phyloP scores from a whole-genome alignment of 140 eudicot genomes.

The Anethum foeniculum region DNA sequence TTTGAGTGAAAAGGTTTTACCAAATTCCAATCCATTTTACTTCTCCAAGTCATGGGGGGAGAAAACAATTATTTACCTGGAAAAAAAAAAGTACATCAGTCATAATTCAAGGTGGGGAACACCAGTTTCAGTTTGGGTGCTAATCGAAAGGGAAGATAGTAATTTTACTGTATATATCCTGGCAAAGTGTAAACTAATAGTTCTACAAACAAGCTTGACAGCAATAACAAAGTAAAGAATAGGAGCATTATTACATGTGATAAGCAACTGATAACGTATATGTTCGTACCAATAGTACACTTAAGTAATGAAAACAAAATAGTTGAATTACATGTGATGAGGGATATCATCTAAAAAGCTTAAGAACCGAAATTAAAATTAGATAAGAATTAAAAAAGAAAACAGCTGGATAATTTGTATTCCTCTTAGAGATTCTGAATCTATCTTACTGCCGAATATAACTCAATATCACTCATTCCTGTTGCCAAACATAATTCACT shows the following conservation, averaged over 20 bases:
- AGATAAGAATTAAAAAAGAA: not conserved
- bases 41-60: constrained; percentile 58
- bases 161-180: not conserved
- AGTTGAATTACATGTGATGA: not conserved
- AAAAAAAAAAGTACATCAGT: constrained; percentile 18
- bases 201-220: not conserved
- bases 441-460: not conserved
- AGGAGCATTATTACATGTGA: not conserved
- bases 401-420: not conserved
- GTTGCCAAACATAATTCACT: not conserved
- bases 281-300: not conserved
- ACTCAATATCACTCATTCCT: not conserved
- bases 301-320: too few species aligned
- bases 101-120: not conserved
- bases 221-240: not conserved
- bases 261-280: not conserved
- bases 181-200: not conserved
- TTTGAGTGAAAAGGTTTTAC: constrained; percentile 48
- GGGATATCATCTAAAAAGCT: not conserved
- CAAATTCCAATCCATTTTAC: constrained; percentile 60
- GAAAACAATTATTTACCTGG: constrained; percentile 76
- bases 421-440: not conserved
- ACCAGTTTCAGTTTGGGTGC: not conserved
- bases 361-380: not conserved
- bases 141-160: not conserved